phyloP scores from a whole-genome alignment of 83 land plant genomes.

The Picea abies region DNA sequence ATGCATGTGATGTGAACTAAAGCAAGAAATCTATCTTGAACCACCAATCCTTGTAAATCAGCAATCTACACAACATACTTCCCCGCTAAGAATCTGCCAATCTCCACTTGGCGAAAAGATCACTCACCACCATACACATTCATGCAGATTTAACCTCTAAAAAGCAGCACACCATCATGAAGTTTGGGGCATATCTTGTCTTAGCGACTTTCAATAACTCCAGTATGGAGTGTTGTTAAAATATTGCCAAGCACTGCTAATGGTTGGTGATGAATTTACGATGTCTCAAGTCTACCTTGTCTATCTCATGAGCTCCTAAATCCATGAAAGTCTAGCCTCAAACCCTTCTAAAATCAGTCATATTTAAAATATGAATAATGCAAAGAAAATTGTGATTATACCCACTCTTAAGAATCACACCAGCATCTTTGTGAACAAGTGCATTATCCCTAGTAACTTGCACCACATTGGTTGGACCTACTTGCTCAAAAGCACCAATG shows the following conservation, averaged over 20 bases:
- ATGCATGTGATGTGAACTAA: background rate
- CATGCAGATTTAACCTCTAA: background rate
- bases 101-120: background rate
- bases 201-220: background rate
- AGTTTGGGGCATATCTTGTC: background rate
- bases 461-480: too few relatives aligned
- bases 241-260: background rate
- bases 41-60: background rate
- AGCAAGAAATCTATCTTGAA: background rate
- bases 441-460: too few relatives aligned
- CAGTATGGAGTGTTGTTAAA: background rate
- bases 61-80: background rate
- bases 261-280: background rate
- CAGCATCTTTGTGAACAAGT: too few relatives aligned
- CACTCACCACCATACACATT: background rate
- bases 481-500: too few relatives aligned
- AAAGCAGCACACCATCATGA: background rate
- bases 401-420: too few relatives aligned
- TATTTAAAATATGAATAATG: too few relatives aligned
- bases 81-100: too few relatives aligned
- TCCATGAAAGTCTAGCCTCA: background rate
- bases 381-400: too few relatives aligned
- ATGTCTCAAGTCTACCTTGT: background rate
- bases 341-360: background rate
- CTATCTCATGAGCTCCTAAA: background rate